Evolutionary conservation across 371 early-diverging fungal species (phyloP).

Genomic region (Dipsacomyces acuminosporus): DNA sequence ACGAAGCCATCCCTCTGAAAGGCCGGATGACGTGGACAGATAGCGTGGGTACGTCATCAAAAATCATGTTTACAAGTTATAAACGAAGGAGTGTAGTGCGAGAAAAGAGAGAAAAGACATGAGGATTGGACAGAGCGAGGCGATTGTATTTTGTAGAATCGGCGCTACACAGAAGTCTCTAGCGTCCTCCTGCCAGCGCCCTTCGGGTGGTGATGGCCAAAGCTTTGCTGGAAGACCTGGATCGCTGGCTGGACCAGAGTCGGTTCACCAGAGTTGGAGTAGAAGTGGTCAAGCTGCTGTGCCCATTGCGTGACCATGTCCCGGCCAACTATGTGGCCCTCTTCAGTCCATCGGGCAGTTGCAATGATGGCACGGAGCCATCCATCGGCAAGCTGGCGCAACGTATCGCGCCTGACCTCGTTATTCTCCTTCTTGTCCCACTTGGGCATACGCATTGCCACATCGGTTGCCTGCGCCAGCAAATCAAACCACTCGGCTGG

Average conservation of each 20-base stretch:
- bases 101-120: neutral
- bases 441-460: constrained; percentile 72
- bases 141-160: too few relatives aligned
- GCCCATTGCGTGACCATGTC: constrained; percentile 77
- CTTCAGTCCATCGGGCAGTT: constrained; percentile 64
- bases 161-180: constrained; percentile 2
- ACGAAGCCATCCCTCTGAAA: too few relatives aligned
- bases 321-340: constrained; percentile 71
- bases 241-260: constrained; percentile 35
- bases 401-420: constrained; percentile 58
- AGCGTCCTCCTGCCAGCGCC: constrained; percentile 7
- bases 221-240: constrained; percentile 37
- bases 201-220: constrained; percentile 17
- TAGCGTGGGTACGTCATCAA: too few relatives aligned
- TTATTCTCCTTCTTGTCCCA: constrained; percentile 77
- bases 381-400: constrained; percentile 64
- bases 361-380: constrained; percentile 75
- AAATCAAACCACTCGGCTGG: constrained; percentile 63
- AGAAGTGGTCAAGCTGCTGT: constrained; percentile 46
- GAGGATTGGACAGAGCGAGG: too few relatives aligned
- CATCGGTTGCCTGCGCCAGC: constrained; percentile 68
- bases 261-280: constrained; percentile 18
- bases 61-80: too few relatives aligned
- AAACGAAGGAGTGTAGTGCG: neutral
- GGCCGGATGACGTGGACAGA: too few relatives aligned